Evolutionary conservation across 75 land plant genomes (phyloP), one percentile per base, ranked within the genome.

Genomic region (Ceratopteris richardii): DNA sequence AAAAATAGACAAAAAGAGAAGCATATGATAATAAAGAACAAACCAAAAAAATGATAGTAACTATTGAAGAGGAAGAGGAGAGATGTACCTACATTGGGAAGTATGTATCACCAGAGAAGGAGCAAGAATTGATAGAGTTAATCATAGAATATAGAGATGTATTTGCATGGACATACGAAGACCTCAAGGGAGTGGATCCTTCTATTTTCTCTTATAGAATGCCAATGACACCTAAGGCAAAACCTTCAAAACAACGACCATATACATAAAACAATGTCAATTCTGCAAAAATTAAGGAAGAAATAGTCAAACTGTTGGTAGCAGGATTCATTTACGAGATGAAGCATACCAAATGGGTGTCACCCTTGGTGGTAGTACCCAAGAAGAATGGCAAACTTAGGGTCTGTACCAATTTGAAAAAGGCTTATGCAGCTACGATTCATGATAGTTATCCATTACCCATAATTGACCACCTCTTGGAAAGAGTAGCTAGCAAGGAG

Each of bases 101-200:
- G n/a, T n/a, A n/a, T n/a, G n/a, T n/a, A n/a, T n/a, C n/a, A n/a
- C n/a, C n/a, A n/a, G n/a, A n/a, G n/a, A n/a, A n/a, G n/a, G n/a
- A n/a, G n/a, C n/a, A n/a, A 33, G 12, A 5, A 20, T 20, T 46
- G 48, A 46, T 17, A 46, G 48, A 4, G 1, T 7, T 17, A 5
- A 5, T 46, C 48, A 46, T 5, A 20, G 4, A 46, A 46, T 66
- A 29, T 44, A 14, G 44, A 29, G 62, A 66, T 51, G 39, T 66
- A 1, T 66, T 66, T 58, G 48, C 69, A 12, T 66, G 62, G 69
- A 46, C 62, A 12, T 56, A 66, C 29, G 33, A 19, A 48, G 44
- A 66, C 10, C 51, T 66, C 2, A 46, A 33, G 22, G 69, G 40
- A 1, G 22, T 58, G 16, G 52, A 58, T 36, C 52, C 61, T 26